Evolutionary conservation across 441 rosid genomes (phyloP).

Genomic region (Adansonia gregorii): DNA sequence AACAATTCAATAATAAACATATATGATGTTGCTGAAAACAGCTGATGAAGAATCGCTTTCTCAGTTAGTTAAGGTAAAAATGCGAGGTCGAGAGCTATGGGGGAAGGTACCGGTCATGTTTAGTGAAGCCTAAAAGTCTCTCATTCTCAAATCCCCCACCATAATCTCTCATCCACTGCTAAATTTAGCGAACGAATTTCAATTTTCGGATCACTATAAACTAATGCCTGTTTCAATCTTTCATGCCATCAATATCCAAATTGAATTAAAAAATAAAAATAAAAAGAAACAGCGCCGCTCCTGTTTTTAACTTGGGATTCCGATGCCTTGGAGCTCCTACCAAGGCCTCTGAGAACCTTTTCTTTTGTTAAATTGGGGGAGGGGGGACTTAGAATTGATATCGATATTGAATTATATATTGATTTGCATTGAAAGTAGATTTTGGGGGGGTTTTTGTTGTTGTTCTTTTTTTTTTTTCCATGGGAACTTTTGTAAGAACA

Average conservation of each 20-base stretch:
- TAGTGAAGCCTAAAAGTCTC: too few species aligned
- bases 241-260: background rate
- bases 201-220: background rate
- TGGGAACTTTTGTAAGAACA: slow-evolving; percentile 37
- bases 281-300: background rate
- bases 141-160: too few species aligned
- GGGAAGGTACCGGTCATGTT: too few species aligned
- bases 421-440: background rate
- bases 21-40: too few species aligned
- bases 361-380: background rate
- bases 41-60: too few species aligned
- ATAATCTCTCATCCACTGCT: too few species aligned
- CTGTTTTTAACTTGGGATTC: background rate
- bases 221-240: too few species aligned
- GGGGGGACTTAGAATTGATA: background rate
- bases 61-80: too few species aligned
- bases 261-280: background rate
- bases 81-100: too few species aligned
- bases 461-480: background rate
- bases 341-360: background rate
- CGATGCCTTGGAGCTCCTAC: slow-evolving; percentile 12
- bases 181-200: too few species aligned
- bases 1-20: too few species aligned
- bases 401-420: background rate
- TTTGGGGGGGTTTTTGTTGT: background rate